Evolutionary conservation across 306 rosid genomes (phyloP), one percentile per base, ranked within the genome.

Genomic region (Lithocarpus polystachyus): DNA sequence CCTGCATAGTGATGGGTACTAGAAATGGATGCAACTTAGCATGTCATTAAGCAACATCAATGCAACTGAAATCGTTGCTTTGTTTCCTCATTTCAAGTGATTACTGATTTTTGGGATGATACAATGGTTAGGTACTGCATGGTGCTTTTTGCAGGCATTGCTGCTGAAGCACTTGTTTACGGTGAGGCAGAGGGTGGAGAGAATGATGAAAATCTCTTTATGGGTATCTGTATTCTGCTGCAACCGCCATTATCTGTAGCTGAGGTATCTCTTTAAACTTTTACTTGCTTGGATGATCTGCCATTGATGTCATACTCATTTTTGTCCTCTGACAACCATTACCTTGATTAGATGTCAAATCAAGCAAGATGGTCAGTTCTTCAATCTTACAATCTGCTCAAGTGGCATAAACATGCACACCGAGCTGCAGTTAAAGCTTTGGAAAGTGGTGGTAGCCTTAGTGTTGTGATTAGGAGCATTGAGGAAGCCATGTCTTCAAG

Each of bases 101-200:
- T 53, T 45, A 67, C 74, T 84, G 75, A 71, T 77, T 56, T 67
- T 73, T 72, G 43, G 40, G 65, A 57, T 65, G 74, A 76, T 52
- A 33, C 82, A 11, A 53, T 79, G 81, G 75, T 81, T 80, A 95
- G 99, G 90, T 95, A 95, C 89, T 92, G 96, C 89, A 91, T 90
- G 98, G 97, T 95, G 73, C 98, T 95, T 80, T 95, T 93, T 85
- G 92, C 99, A 14, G 99, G 99, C 74, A 93, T 93, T 85, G 94
- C 98, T 8, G 97, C 99, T 45, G 99, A 93, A 87, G 99, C 97
- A 83, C 99, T 95, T 69, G 71, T 95, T 56, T 95, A 93, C 72
- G 97, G 96, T 20, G 99, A 95, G 80, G 97, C 98, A 68, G 98
- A 95, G 88, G 99, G 99, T 43, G 99, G 99, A 59, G 99, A 95